Base-by-base conservation (phyloP, 2,329 filamentous ascomycete species). In the Aspergillus hiratsukae region DNA sequence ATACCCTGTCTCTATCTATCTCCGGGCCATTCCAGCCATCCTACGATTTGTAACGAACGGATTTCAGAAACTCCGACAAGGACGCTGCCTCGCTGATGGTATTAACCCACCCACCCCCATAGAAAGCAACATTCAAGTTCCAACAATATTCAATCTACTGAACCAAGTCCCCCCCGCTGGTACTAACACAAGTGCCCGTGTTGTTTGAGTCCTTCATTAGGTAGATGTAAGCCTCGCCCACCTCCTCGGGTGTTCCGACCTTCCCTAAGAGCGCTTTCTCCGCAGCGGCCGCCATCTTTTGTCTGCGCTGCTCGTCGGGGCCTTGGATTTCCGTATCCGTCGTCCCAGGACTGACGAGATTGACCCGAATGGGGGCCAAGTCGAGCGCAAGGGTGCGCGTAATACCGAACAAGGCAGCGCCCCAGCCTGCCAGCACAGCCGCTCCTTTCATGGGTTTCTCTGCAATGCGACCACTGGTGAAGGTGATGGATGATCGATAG, bases 161-260 rank as follows among this genome's bases (percentile, higher is more conserved):
- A 37, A 37, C 31, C 31, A 37, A 37, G 31, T 37, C 68, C 3
- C 75, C 75, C 17, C 74, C 75, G 62, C 76, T 72, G n/a, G 67
- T 65, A 5, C 62, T 61, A 7, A 75, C 60, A 31, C 66, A 52
- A 19, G 61, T 63, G 0, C 76, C 77, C 1, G 72, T 76, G 14
- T 69, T 66, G 61, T 72, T 76, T 27, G 59, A 53, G 64, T 78
- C 76, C 58, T 71, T 72, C 76, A 79, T 79, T 8, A 73, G 49
- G 61, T 75, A 79, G 2, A 74, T 63, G 69, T 78, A 79, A 14
- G 72, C 72, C 66, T 80, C 76, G 0, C 75, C 76, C 56, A 73
- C 61, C 63, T 79, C 76, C 35, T 71, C 66, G 0, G 68, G 65
- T 7, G 28, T 55, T 0, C 65, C 72, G 27, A 73, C 51, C 25